Evolutionary conservation across 2,329 filamentous ascomycete genomes (phyloP), one percentile per base, ranked within the genome.

Genomic region (Cercospora nicotianae): DNA sequence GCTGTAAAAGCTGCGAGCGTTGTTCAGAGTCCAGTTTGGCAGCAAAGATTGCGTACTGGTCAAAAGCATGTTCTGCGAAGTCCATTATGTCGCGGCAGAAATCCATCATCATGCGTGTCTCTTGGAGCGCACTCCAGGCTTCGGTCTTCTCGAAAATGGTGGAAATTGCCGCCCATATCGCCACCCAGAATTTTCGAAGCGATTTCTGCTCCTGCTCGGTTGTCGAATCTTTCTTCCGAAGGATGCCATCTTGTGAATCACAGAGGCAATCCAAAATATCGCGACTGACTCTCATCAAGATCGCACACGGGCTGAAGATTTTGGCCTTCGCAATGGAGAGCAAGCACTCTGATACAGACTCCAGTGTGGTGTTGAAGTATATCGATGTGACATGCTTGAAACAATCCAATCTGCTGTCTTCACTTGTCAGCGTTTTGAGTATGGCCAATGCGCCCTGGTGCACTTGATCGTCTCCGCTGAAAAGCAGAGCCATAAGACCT

Each of bases 1-100:
- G 83, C 62, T 89, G 85, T 18, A 94, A 81, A 31, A 93, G 84
- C 63, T 64, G 48, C 30, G 62, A 45, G 30, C 62, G 62, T 23
- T 64, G 45, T 62, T 82, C 81, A 26, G 53, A 18, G 53, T 81
- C 81, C 66, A 93, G 79, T 12, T 91, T 91, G 57, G 90, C 91
- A 2, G 92, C 88, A 70, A 99, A 89, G 67, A 97, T 86, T 61
- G 89, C 90, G 77, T 96, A 95, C 73, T 97, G 90, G 48, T 92
- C 89, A 76, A 98, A 91, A 1, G 97, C 85, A 39, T 87, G 86
- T 75, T 96, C 92, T 0, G 94, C 94, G 76, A 97, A 91, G 74
- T 98, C 93, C 87, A 99, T 99, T 13, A 92, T 91, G 76, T 97
- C 93, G 72, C 95, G 90, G 77, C 94, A 97, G 75, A 98, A 97